Base-by-base conservation (phyloP, 371 early-diverging fungal species). In the Parasitella parasitica region DNA sequence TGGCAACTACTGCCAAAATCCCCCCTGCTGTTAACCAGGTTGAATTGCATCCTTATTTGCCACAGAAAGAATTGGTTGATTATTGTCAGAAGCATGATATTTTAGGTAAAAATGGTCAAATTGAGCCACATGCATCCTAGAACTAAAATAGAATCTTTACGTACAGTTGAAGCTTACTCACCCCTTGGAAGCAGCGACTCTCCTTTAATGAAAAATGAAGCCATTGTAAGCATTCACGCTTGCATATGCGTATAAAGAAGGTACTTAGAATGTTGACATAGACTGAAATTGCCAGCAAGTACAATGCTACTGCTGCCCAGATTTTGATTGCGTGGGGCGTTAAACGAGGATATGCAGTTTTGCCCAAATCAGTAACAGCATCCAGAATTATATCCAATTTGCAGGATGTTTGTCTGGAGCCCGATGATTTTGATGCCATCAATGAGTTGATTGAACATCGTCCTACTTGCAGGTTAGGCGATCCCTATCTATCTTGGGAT, bases 271-370 rank as follows among this genome's bases (percentile, higher is more conserved):
- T 49, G 15, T 49, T 27, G 4, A 7, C 59, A n/a, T 64, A 69
- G 70, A 61, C 50, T 56, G 61, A 74, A 16, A 75, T 92, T 46
- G 91, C 92, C 13, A 62, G 83, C 50, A 82, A 77, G 28, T 75
- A 88, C 62, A 57, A 70, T 16, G 86, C 83, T 46, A 80, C 88
- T 3, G 74, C 90, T 0, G 89, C 93, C 1, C 91, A 93, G 61
- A 84, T 92, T 28, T 69, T 89, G 12, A 69, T 94, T 26, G 79
- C 86, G 13, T 94, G 93, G 92, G 83, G 77, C 13, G 61, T 89
- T 35, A 76, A 90, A 55, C 83, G 89, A 36, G 80, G 81, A 2
- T 67, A 63, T 26, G 28, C 51, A 5, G 85, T 80, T 7, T 70
- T 85, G 52, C 84, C 85, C 18, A 85, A 85, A 66, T 77, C 80